Base-by-base conservation (phyloP, 371 early-diverging fungal genomes). In the Funneliformis caledonium region DNA sequence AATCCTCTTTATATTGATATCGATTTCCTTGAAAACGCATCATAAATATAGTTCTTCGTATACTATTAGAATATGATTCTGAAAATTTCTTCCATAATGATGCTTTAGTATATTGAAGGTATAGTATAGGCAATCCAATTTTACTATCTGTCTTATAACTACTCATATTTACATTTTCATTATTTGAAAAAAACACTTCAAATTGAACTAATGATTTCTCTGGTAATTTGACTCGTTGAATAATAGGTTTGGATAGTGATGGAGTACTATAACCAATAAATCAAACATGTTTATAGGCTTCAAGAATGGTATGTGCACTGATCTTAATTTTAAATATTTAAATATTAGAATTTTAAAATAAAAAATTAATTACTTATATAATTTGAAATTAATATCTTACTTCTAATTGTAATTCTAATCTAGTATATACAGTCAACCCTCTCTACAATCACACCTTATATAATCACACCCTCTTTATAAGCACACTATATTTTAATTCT, bases 141-240 rank as follows among this genome's bases (percentile, higher is more conserved):
- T 68, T 37, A 43, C 43, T 45, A 68, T 68, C 45, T 19, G 19
- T 14, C 31, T 68, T 68, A 45, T 43, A 68, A 43, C 19, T 19
- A 43, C 69, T 45, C 4, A 68, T 68, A 45, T 68, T 68, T 37
- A 68, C 45, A 68, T 68, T 43, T 4, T 68, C 19, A 16, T 68
- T 68, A 5, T 10, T 45, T 43, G 43, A 68, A 68, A 68, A 68
- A 68, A 68, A 68, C 19, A 68, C 2, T 19, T 68, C 43, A 68
- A 68, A 68, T 68, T 68, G 45, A 12, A 7, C 43, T 22, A 68
- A 68, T 45, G 14, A 16, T 68, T 68, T 14, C 5, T 37, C 6
- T 12, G 69, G 5, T 2, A 68, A 68, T 37, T 45, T 37, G 16
- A 22, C 14, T 6, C 11, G 0, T 1, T 37, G 0, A 5, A 68